Evolutionary conservation across 2,329 filamentous ascomycete genomes (phyloP), one percentile per base, ranked within the genome.

Genomic region (Penicillium rolfsii): DNA sequence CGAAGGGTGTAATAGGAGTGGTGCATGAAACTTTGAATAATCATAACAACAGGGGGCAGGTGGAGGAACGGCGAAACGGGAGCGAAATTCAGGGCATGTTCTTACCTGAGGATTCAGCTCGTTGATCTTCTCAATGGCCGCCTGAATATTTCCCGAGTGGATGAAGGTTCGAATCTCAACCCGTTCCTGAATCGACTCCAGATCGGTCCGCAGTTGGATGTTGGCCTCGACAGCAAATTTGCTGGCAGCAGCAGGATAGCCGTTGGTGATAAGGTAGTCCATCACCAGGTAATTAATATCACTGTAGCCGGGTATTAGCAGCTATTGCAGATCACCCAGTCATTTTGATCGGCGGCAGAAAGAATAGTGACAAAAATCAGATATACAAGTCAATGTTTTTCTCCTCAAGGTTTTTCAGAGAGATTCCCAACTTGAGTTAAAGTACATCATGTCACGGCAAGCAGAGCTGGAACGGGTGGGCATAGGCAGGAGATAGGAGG

Each of bases 11-110:
- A 70, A 56, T 98, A 95, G 92, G 95, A 93, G 95, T 99, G 95
- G 95, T 99, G 95, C 95, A 99, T 99, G 94, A 96, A 93, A 84
- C 90, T 69, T 84, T 85, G 84, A 91, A 83, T 97, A 97, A 99
- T 99, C 95, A 95, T 93, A 80, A 85, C 84, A 86, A 50, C 36
- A 40, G 50, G 12, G 36, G 81, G 19, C 19, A 22, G 19, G 61
- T 14, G 24, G 19, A 19, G 45, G 68, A 63, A 49, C 54, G 64
- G 54, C 57, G 36, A 40, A 52, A 26, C 38, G 30, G 22, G 46
- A 45, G 50, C 26, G 43, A 38, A 49, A 48, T 12, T 19, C 35
- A n/a, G 8, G 24, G 36, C 30, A 40, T 43, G 54, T 54, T 76
- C 91, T 80, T 88, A 99, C 95, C 86, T 95, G 88, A 68, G 93